A percentile compares a stretch with the other conserved stretches of the same genome.
phyloP scores from a whole-genome alignment of 176 grass and related monocot genomes.

The Tuctoria greenei region DNA sequence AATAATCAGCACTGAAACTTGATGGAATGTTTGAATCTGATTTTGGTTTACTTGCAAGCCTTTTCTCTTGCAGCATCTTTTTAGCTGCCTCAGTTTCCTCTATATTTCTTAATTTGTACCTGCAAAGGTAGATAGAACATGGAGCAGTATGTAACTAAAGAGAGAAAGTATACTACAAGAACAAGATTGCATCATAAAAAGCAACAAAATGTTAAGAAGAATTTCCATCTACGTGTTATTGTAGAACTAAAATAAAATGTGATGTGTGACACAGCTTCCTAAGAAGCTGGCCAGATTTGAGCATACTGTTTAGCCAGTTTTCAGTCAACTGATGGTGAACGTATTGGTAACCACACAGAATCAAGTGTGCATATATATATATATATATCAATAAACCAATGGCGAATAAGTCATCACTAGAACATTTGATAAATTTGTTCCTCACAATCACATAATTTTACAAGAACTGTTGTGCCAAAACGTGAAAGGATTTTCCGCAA shows the following conservation, averaged over 20 bases:
- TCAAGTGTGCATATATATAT: not conserved
- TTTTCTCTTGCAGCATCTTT: constrained; percentile 92
- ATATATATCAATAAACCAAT: not conserved
- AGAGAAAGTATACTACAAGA: not conserved
- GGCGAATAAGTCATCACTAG: constrained; percentile 1
- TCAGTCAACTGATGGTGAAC: not conserved
- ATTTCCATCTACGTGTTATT: constrained; percentile 12
- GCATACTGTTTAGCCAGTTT: constrained; percentile 9
- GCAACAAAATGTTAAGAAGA: not conserved
- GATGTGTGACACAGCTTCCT: not conserved
- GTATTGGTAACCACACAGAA: not conserved
- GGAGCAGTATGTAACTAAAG: constrained; percentile 1
- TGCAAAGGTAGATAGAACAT: constrained; percentile 40
- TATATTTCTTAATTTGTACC: constrained; percentile 92
- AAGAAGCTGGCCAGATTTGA: not conserved
- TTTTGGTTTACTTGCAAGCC: constrained; percentile 77
- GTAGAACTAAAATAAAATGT: not conserved
- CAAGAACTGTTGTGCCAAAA: not conserved
- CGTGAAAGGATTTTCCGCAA: not conserved
- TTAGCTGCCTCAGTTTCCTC: constrained; percentile 99
- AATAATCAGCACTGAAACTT: constrained; percentile 92
- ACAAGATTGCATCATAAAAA: constrained; percentile 22
- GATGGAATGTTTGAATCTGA: constrained; percentile 84
- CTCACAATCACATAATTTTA: not conserved
- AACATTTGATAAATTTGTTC: constrained; percentile 7